Base-by-base conservation (phyloP, 768 basidiomycete genomes). In the Glaciozyma martinii region DNA sequence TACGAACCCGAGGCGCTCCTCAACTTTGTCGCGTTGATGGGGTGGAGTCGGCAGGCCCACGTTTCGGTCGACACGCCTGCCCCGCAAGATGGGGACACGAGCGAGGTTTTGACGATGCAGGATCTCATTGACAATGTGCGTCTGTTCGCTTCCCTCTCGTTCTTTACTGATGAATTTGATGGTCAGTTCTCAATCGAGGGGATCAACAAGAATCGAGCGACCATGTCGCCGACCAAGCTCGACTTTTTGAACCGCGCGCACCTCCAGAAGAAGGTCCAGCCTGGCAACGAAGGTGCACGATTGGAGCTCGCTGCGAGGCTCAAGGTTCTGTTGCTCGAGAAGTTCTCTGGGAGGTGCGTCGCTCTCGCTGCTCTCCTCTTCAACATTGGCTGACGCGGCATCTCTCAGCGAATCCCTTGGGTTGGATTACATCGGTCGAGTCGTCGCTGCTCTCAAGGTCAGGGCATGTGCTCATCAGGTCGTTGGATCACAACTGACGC, bases 21-120 rank as follows among this genome's bases (percentile, higher is more conserved):
- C 30, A 98, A 98, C 73, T 98, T 93, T 86, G 82, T 97, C 12
- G 90, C 90, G 8, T 79, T 98, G 23, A 86, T 90, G n/a, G 93
- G 95, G 1, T 97, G 93, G 89, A 89, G 91, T 29, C 83, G 81
- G 15, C 79, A 81, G 13, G 37, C 37, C 7, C 37, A 40, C 12
- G 37, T 40, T 40, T 40, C 37, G 12, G 37, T 40, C 37, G 37
- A 40, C 15, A 40, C 37, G 37, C 37, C 37, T 8, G 37, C 37
- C 37, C 37, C 37, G 37, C 37, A 40, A 16, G 27, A n/a, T 29
- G 25, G 15, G 6, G 54, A 37, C 16, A 65, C 70, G 68, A 29
- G 63, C 66, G 66, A 74, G 61, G 6, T 60, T 49, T 27, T 78
- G 63, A 76, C 74, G 3, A 71, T 85, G 30, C 74, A 84, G 8